These are phyloP conservation scores for Larix kaempferi DNA, from an alignment of 75 land plant species.

Conservation along the genomic window DNA sequence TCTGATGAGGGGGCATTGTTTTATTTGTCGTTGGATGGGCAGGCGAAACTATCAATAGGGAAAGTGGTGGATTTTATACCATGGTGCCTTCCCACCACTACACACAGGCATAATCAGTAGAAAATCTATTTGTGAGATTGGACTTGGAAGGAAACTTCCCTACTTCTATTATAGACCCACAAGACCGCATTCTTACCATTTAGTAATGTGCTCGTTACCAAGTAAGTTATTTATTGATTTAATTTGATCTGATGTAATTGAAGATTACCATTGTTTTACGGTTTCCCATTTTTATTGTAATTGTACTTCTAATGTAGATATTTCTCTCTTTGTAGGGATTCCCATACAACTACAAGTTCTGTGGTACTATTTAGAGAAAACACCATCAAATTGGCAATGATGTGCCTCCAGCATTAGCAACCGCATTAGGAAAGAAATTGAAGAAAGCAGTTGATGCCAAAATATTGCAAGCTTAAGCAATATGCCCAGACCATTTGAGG, in stretches of 20 bases:
- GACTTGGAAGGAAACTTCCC: constrained; percentile 78
- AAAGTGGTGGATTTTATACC: constrained; percentile 89
- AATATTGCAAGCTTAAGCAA: neutral
- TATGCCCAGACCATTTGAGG: too few relatives aligned
- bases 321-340: constrained; percentile 68
- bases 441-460: constrained; percentile 60
- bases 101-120: constrained; percentile 70
- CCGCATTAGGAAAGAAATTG: constrained; percentile 80
- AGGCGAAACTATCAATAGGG: constrained; percentile 84
- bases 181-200: constrained; percentile 90
- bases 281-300: too few relatives aligned
- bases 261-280: too few relatives aligned
- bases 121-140: constrained; percentile 59
- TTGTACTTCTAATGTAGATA: too few relatives aligned
- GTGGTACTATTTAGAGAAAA: constrained; percentile 75
- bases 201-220: constrained; percentile 97
- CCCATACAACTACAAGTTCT: constrained; percentile 73
- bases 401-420: constrained; percentile 91
- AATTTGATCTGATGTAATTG: neutral
- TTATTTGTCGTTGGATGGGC: constrained; percentile 3
- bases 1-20: neutral
- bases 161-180: constrained; percentile 89
- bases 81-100: constrained; percentile 86
- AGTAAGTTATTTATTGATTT: constrained; percentile 28
- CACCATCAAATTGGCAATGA: constrained; percentile 96